phyloP scores from a whole-genome alignment of 352 stramenopile species.

The Pythium vanterpoolii region DNA sequence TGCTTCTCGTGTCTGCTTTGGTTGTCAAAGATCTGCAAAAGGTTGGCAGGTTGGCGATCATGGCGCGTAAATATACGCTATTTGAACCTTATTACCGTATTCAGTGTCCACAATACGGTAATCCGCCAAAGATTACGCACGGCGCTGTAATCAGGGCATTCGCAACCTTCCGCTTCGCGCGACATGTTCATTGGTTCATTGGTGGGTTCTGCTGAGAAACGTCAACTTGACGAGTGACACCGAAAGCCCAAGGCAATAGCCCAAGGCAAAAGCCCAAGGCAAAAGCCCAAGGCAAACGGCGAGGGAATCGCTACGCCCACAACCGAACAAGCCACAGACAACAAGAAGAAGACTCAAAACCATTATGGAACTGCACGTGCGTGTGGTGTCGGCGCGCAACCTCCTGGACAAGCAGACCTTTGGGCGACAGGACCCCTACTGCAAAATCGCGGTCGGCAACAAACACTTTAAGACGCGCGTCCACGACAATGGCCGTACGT shows the following conservation, averaged over 20 bases:
- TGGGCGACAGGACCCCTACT: conserved; percentile 82
- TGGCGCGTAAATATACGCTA: too few species aligned
- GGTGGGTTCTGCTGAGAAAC: background rate
- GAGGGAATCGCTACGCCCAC: too few species aligned
- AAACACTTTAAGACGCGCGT: conserved; percentile 73
- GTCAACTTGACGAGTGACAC: background rate
- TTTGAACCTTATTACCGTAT: background rate
- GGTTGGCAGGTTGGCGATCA: too few species aligned
- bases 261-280: too few species aligned
- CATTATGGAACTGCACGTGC: conserved; percentile 80
- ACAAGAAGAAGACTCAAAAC: background rate
- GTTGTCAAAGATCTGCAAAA: too few species aligned
- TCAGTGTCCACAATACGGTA: background rate
- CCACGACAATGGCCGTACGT: conserved; percentile 78
- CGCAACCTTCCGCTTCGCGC: background rate
- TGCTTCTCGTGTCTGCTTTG: too few species aligned
- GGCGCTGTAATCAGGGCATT: conserved; percentile 3
- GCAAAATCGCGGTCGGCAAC: conserved; percentile 59
- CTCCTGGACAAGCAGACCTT: conserved; percentile 84
- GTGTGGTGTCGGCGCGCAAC: conserved; percentile 74
- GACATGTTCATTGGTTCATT: background rate
- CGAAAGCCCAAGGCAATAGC: background rate
- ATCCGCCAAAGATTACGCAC: background rate
- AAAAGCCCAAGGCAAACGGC: too few species aligned
- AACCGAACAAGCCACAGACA: too few species aligned